phyloP scores from a whole-genome alignment of 805 yeast genomes.

The Saccharomycopsis sp. region DNA sequence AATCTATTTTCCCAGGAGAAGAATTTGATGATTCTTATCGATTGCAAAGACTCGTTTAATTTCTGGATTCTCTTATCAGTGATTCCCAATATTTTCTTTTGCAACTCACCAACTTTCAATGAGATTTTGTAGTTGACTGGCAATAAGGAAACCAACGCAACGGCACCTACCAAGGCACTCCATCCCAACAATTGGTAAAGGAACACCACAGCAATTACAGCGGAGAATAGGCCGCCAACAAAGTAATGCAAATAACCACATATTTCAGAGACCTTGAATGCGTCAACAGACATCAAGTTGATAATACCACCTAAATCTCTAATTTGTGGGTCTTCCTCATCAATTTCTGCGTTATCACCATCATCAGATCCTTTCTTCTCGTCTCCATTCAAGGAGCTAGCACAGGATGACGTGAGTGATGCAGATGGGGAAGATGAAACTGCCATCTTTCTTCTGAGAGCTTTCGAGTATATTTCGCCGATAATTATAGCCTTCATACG shows the following conservation, averaged over 20 bases:
- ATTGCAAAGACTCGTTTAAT: slow-evolving; percentile 85
- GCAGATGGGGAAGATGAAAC: slow-evolving; percentile 22
- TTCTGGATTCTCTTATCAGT: slow-evolving; percentile 91
- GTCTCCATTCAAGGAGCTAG: slow-evolving; percentile 16
- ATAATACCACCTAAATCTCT: slow-evolving; percentile 92
- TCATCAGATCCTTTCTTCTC: slow-evolving; percentile 24
- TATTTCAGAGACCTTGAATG: slow-evolving; percentile 91
- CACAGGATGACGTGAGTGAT: slow-evolving; percentile 17
- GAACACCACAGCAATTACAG: slow-evolving; percentile 56
- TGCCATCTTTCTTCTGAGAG: slow-evolving; percentile 70
- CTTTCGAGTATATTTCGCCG: slow-evolving; percentile 90
- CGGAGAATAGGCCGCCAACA: slow-evolving; percentile 68
- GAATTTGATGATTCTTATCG: slow-evolving; percentile 87
- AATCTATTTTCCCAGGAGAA: slow-evolving; percentile 95
- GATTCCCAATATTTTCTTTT: slow-evolving; percentile 62
- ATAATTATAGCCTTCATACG: slow-evolving; percentile 85
- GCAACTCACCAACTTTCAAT: slow-evolving; percentile 51
- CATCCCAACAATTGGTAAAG: slow-evolving; percentile 73
- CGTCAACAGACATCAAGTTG: slow-evolving; percentile 93
- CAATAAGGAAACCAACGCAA: slow-evolving; percentile 51
- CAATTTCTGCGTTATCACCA: slow-evolving; percentile 31
- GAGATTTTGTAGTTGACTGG: slow-evolving; percentile 74
- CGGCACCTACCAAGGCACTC: slow-evolving; percentile 81
- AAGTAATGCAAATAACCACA: slow-evolving; percentile 87
- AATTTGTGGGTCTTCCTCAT: slow-evolving; percentile 20